Base-by-base conservation (phyloP, 108 stramenopile genomes). In the Cyclostephanos tholiformis region DNA sequence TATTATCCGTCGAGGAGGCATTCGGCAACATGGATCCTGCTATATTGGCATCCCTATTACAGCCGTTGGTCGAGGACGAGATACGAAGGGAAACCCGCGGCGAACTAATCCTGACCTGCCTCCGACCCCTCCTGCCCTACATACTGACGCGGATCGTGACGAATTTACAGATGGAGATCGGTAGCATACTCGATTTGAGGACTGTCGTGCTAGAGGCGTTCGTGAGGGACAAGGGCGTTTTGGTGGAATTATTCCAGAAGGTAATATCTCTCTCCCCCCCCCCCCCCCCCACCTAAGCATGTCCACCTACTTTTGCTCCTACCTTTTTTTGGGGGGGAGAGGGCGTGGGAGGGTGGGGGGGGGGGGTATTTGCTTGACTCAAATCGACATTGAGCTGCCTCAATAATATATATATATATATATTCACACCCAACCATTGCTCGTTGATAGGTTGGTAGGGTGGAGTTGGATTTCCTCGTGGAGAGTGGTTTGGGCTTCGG, bases 401-500 rank as follows among this genome's bases (percentile, higher is more conserved):
- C 29, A 30, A 13, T 20, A 60, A 36, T 57, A 20, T 8, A 9
- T 19, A 20, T 57, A 1, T 14, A 6, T 29, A 12, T 2, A 14
- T n/a, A n/a, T n/a, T n/a, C n/a, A n/a, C n/a, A n/a, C n/a, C 23
- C 36, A 17, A 35, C 59, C 59, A 13, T 60, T 41, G 7, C 25
- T 20, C 27, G 30, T 19, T 43, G 60, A 30, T 80, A 72, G 79
- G 74, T 83, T 23, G 90, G 88, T 30, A 72, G 87, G 7, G 90
- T 89, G 48, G 98, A 98, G 83, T 84, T 98, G 48, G 72, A 76
- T 57, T 98, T 98, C 77, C 95, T 98, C 58, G 84, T 92, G 52
- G 67, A 78, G 26, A 88, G 86, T 51, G 98, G 98, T 23, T 90
- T 97, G 51, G 94, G 95, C 39, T 96, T 97, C 82, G 97, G 97